phyloP scores from a whole-genome alignment of 768 basidiomycete species.

The Brasilioporus rufonigricans region DNA sequence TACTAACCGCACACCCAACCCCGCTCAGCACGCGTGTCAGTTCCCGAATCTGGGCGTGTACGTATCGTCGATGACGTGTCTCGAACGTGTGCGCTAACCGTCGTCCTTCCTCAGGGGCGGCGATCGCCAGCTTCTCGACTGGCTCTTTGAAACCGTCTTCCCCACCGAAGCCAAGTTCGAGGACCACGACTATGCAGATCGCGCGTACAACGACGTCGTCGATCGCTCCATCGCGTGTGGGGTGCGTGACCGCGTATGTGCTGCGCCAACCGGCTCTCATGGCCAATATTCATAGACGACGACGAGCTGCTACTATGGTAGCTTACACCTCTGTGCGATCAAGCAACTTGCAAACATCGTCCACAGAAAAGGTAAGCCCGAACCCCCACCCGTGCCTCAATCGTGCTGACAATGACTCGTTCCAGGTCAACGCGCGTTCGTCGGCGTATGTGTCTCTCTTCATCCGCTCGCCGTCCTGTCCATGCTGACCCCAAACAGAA shows the following conservation, averaged over 20 bases:
- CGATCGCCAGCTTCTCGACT: constrained; percentile 80
- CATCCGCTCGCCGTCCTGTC: not conserved
- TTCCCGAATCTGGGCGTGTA: constrained; percentile 39
- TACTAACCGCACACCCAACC: not conserved
- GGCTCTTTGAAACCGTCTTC: constrained; percentile 80
- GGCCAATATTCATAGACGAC: constrained; percentile 63
- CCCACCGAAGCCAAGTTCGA: constrained; percentile 78
- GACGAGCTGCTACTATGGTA: constrained; percentile 87
- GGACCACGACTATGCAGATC: constrained; percentile 62
- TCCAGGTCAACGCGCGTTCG: constrained; percentile 79
- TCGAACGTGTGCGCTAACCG: no score
- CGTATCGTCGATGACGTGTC: no score
- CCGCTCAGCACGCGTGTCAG: constrained; percentile 33
- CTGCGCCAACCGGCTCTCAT: constrained; percentile 1
- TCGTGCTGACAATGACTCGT: constrained; percentile 4
- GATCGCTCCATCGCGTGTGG: constrained; percentile 66
- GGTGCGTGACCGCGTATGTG: constrained; percentile 42
- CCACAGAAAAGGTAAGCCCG: constrained; percentile 46
- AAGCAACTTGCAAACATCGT: constrained; percentile 75
- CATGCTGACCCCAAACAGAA: constrained; percentile 19
- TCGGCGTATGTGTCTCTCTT: constrained; percentile 79
- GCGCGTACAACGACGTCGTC: constrained; percentile 67
- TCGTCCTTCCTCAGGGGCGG: constrained; percentile 55
- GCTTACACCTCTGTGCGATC: constrained; percentile 74
- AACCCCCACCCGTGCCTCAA: not conserved